Conservation (phyloP, 2,329 filamentous ascomycete species). For the Colletotrichum lini region DNA sequence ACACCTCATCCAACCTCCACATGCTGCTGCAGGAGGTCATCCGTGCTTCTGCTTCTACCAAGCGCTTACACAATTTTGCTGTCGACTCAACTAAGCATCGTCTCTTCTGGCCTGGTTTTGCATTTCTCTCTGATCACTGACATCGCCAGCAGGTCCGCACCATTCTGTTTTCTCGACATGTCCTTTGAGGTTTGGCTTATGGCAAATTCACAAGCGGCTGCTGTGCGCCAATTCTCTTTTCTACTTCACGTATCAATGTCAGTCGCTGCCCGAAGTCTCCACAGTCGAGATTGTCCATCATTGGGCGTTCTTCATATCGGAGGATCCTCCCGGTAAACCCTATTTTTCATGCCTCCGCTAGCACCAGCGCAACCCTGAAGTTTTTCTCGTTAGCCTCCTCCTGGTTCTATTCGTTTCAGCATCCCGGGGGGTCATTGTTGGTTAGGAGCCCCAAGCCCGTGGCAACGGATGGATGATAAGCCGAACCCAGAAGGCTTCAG, state of each 20-base stretch:
- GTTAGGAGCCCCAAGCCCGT: slow-evolving; percentile 14
- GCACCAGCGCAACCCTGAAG: slow-evolving; percentile 9
- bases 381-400: not conserved
- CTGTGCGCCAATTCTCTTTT: not conserved
- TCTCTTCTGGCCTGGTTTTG: not conserved
- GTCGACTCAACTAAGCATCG: not conserved
- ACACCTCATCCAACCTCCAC: slow-evolving; percentile 28
- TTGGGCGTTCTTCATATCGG: slow-evolving; percentile 15
- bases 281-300: slow-evolving; percentile 26
- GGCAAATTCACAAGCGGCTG: not conserved
- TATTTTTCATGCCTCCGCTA: slow-evolving; percentile 31
- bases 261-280: slow-evolving; percentile 32
- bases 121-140: not conserved
- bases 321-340: slow-evolving; percentile 35
- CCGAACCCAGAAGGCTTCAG: slow-evolving; percentile 4
- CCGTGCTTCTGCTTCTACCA: slow-evolving; percentile 2
- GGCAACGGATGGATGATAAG: slow-evolving; percentile 18
- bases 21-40: slow-evolving; percentile 9
- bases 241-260: not conserved
- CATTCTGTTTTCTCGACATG: not conserved
- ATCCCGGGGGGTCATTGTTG: slow-evolving; percentile 8
- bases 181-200: not conserved
- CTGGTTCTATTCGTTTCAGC: slow-evolving; percentile 6
- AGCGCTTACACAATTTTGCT: not conserved
- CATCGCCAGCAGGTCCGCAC: slow-evolving; percentile 1